Evolutionary conservation across 352 stramenopile species (phyloP), one percentile per base, ranked within the genome.

Genomic region (Lagenidium sp.): DNA sequence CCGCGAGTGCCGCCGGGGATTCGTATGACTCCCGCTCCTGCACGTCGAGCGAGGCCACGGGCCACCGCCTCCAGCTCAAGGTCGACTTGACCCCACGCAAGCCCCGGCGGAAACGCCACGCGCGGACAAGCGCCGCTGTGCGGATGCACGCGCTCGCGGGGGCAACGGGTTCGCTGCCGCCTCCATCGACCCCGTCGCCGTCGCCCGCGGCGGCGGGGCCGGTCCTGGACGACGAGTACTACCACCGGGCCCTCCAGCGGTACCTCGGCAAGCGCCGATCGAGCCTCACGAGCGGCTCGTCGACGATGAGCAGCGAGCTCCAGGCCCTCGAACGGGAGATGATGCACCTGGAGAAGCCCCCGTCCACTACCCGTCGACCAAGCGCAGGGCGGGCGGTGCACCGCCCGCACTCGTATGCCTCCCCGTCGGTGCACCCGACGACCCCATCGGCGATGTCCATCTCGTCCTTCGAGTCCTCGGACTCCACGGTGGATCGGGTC

Each of bases 191-290:
- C 41, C 10, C 20, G 5, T 30, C 30, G 34, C 49, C 48, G 22
- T 57, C 49, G 7, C 39, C 63, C 8, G 55, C 47, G 7, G 41
- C 45, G 12, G 53, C 62, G 16, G 19, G 50, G 22, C 23, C 24
- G 36, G 7, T 40, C 13, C 62, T 62, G 5, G 66, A 80, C 15
- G 75, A 85, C n/a, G 75, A 81, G 24, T 85, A 87, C 46, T 87
- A 87, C 50, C 65, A 84, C 35, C 62, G 63, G 18, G 30, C 73
- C 36, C 53, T 87, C 34, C 64, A 81, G 32, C 71, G 65, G 19
- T 79, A 83, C 39, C 40, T 87, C 20, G 38, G 43, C 21, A 54
- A 55, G 35, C 63, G 67, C 34, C 70, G 73, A 52, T 68, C 68
- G 28, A 76, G 66, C 40, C 79, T 68, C 52, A 69, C 47, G 20